Evolutionary conservation across 768 basidiomycete genomes (phyloP).

Genomic region (Rhodotorula kratochvilovae): DNA sequence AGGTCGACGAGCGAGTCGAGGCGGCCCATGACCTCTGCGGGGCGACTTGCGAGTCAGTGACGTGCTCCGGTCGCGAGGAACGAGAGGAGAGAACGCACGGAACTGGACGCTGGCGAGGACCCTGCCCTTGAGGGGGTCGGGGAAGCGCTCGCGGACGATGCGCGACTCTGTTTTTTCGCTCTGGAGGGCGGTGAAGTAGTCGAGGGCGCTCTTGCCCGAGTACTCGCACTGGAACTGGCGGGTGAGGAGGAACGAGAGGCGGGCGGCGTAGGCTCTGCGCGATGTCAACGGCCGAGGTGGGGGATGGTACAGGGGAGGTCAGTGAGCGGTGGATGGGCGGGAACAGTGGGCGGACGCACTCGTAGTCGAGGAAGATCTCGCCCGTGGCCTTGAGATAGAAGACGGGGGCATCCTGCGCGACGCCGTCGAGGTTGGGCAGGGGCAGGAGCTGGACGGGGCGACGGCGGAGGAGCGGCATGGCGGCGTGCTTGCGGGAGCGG

Average conservation of each 20-base stretch:
- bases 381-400: constrained; percentile 91
- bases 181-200: constrained; percentile 89
- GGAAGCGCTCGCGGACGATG: constrained; percentile 84
- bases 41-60: not conserved
- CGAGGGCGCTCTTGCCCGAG: constrained; percentile 85
- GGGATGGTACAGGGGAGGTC: not conserved
- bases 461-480: constrained; percentile 47
- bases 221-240: constrained; percentile 97
- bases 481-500: not conserved
- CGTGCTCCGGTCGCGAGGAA: constrained; percentile 1
- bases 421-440: constrained; percentile 42
- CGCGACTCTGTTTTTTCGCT: constrained; percentile 85
- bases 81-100: constrained; percentile 60
- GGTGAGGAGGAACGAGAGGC: constrained; percentile 89
- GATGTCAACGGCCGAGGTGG: not conserved
- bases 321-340: constrained; percentile 7
- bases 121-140: constrained; percentile 83
- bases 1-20: constrained; percentile 91
- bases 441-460: constrained; percentile 46
- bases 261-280: constrained; percentile 69
- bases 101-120: constrained; percentile 91
- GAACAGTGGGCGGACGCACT: constrained; percentile 57
- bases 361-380: constrained; percentile 94
- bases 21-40: constrained; percentile 87
- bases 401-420: constrained; percentile 62